phyloP scores from a whole-genome alignment of 306 rosid species.

The Sindora glabra region DNA sequence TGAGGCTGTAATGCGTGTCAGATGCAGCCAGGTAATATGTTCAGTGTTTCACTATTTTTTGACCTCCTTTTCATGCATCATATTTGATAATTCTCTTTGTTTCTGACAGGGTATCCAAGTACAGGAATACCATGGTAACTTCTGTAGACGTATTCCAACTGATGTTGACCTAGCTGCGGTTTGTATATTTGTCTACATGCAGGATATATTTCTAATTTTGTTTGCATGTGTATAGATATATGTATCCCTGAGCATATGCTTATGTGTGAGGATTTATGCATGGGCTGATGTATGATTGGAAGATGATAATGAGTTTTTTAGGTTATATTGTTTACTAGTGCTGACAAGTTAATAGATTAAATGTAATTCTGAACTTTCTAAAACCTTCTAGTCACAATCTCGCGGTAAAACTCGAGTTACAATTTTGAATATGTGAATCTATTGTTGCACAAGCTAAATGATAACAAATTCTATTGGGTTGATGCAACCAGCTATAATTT shows the following conservation, averaged over 20 bases:
- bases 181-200: conserved; percentile 33
- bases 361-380: background rate
- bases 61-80: background rate
- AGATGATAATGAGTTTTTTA: conserved; percentile 5
- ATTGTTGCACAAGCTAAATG: background rate
- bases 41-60: conserved; percentile 5
- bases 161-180: conserved; percentile 98
- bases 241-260: background rate
- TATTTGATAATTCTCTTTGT: conserved; percentile 5
- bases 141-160: conserved; percentile 90
- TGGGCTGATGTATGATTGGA: background rate
- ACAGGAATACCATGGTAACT: conserved; percentile 86
- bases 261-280: background rate
- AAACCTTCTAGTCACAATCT: conserved; percentile 1
- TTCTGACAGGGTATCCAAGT: conserved; percentile 83
- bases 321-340: background rate
- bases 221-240: background rate
- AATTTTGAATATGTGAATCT: background rate
- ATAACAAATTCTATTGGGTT: background rate
- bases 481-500: background rate
- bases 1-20: conserved; percentile 97
- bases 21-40: conserved; percentile 90
- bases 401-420: background rate
- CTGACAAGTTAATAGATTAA: background rate
- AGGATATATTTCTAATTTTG: background rate